Evolutionary conservation across 2,329 filamentous ascomycete species (phyloP).

Genomic region (Berkeleyomyces rouxiae): DNA sequence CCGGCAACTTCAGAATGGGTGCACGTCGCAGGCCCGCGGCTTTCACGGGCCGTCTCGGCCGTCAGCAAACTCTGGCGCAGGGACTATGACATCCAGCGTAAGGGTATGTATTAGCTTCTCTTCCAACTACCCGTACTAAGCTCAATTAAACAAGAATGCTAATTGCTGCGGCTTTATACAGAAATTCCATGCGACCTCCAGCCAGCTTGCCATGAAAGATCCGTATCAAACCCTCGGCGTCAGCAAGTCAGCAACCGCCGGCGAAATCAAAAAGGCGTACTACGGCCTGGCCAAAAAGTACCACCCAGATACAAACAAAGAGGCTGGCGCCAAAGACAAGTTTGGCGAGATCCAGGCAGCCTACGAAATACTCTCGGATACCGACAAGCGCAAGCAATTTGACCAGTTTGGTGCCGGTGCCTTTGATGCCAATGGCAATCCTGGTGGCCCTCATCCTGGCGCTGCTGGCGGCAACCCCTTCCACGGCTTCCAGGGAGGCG

Average conservation of each 20-base stretch:
- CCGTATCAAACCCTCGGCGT: conserved; percentile 83
- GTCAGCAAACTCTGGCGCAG: conserved; percentile 1
- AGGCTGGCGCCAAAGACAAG: conserved; percentile 78
- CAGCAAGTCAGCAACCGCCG: conserved; percentile 57
- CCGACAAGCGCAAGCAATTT: conserved; percentile 82
- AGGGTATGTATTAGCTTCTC: not conserved
- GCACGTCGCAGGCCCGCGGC: conserved; percentile 21
- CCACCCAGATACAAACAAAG: conserved; percentile 97
- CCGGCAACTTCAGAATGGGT: conserved; percentile 26
- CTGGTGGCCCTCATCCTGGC: conserved; percentile 17
- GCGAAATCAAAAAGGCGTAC: conserved; percentile 96
- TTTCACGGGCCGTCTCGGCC: conserved; percentile 15
- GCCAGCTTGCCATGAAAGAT: conserved; percentile 43
- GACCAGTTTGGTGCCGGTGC: conserved; percentile 80
- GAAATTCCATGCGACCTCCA: conserved; percentile 44
- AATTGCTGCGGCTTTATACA: conserved; percentile 17
- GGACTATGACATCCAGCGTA: not conserved
- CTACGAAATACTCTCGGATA: conserved; percentile 84
- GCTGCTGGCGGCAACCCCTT: conserved; percentile 48
- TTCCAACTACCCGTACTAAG: not conserved
- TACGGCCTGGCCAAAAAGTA: conserved; percentile 95
- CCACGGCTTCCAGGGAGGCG: conserved; percentile 41
- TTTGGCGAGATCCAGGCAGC: conserved; percentile 86
- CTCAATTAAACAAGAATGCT: not conserved
- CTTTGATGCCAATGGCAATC: conserved; percentile 60